These are phyloP conservation scores for Dactylellina cionopaga DNA, from an alignment of 2,329 filamentous ascomycete genomes.

Conservation along the genomic window DNA sequence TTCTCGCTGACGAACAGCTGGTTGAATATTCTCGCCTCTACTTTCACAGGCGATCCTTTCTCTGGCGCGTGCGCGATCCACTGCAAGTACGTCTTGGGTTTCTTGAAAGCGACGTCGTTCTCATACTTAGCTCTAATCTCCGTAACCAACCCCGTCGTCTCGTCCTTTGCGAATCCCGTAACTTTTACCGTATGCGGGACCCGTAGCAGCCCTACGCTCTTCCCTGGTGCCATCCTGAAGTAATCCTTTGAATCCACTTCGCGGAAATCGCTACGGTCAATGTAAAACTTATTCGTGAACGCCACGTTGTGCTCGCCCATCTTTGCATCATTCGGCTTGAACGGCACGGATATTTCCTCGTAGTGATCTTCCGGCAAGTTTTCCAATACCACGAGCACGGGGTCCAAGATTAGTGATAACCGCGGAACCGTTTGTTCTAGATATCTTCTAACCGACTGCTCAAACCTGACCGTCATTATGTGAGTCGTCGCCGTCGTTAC, in stretches of 20 bases:
- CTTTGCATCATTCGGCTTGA: conserved; percentile 80
- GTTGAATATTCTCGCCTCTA: conserved; percentile 82
- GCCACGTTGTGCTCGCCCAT: conserved; percentile 71
- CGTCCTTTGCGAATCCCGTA: conserved; percentile 74
- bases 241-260: conserved; percentile 77
- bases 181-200: conserved; percentile 76
- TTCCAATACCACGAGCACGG: conserved; percentile 82
- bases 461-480: conserved; percentile 84
- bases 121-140: conserved; percentile 75
- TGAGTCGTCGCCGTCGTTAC: conserved; percentile 83
- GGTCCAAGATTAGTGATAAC: conserved; percentile 88
- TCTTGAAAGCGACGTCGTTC: conserved; percentile 71
- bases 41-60: conserved; percentile 69
- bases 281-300: conserved; percentile 83
- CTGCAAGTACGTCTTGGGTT: conserved; percentile 85
- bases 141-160: conserved; percentile 71
- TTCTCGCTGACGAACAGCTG: conserved; percentile 87
- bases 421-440: conserved; percentile 88
- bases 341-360: conserved; percentile 76
- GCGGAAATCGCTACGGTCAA: conserved; percentile 81
- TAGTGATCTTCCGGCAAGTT: conserved; percentile 75
- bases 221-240: conserved; percentile 79
- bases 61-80: conserved; percentile 80
- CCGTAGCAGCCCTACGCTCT: conserved; percentile 78
- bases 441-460: conserved; percentile 84